Percentiles rank a stretch among this genome's conserved stretches.
phyloP scores from a whole-genome alignment of 805 yeast genomes.

The Candida mattraensis region DNA sequence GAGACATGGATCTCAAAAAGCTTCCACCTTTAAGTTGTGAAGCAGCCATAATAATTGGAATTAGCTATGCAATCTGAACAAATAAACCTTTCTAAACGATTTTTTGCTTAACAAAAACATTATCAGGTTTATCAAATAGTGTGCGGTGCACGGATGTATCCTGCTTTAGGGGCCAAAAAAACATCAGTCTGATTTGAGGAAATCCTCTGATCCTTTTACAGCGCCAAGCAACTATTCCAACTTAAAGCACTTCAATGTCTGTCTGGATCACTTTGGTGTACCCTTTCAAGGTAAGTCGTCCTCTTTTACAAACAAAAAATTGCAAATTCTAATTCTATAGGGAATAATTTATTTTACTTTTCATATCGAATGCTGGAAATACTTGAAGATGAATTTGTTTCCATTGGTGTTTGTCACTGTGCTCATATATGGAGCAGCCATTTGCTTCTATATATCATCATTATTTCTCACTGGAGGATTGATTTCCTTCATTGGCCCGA shows the following conservation, averaged over 20 bases:
- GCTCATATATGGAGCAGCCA: slow-evolving; percentile 19
- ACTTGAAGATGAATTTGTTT: slow-evolving; percentile 22
- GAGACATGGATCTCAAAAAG: slow-evolving; percentile 30
- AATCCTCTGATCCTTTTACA: neutral
- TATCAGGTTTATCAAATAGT: slow-evolving; percentile 3
- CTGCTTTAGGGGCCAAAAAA: slow-evolving; percentile 3
- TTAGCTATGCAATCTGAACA: too few species aligned
- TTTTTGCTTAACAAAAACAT: neutral
- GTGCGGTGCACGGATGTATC: slow-evolving; percentile 13
- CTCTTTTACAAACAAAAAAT: neutral
- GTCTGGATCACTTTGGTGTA: slow-evolving; percentile 12
- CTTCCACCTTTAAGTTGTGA: slow-evolving; percentile 20
- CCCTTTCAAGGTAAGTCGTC: slow-evolving; percentile 19
- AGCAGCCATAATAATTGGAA: slow-evolving; percentile 10
- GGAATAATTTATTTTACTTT: slow-evolving; percentile 28
- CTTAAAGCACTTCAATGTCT: slow-evolving; percentile 10
- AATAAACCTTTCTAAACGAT: neutral
- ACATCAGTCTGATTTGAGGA: slow-evolving; percentile 2
- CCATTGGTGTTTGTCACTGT: slow-evolving; percentile 23
- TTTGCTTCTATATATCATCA: slow-evolving; percentile 15
- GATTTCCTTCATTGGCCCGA: slow-evolving; percentile 22
- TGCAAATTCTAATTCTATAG: slow-evolving; percentile 11
- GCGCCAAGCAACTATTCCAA: too few species aligned
- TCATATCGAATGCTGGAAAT: slow-evolving; percentile 27
- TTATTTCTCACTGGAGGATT: slow-evolving; percentile 28